phyloP scores from a whole-genome alignment of 2,329 filamentous ascomycete genomes.

The Colletotrichum lindemuthianum region DNA sequence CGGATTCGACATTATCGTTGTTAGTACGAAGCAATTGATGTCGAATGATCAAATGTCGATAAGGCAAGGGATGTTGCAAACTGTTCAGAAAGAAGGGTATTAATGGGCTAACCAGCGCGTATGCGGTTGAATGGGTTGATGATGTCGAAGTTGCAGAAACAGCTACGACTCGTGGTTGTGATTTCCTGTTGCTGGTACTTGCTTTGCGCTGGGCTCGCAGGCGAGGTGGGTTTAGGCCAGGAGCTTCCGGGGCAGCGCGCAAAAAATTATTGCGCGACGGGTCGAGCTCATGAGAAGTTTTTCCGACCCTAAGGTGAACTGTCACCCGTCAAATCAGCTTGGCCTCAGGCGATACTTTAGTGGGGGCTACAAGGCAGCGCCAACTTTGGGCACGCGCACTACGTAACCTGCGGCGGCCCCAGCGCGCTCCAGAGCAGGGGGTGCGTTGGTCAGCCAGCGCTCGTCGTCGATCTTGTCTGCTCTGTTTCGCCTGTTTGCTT shows the following conservation, averaged over 20 bases:
- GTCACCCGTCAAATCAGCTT: constrained; percentile 29
- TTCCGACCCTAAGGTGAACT: constrained; percentile 17
- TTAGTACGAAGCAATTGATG: constrained; percentile 38
- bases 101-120: constrained; percentile 26
- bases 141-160: constrained; percentile 46
- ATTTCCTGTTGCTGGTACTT: constrained; percentile 23
- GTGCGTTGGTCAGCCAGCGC: constrained; percentile 29
- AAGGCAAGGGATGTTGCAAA: constrained; percentile 13
- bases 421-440: constrained; percentile 18
- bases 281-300: constrained; percentile 34
- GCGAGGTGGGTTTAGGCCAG: constrained; percentile 3
- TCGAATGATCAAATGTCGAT: constrained; percentile 25
- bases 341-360: constrained; percentile 32
- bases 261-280: constrained; percentile 38
- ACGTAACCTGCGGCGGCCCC: constrained; percentile 31
- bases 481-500: neutral
- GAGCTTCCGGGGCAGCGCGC: constrained; percentile 29
- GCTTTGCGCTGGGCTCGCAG: constrained; percentile 34
- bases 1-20: constrained; percentile 54
- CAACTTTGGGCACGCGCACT: constrained; percentile 27
- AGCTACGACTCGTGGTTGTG: constrained; percentile 33
- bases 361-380: constrained; percentile 30
- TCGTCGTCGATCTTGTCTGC: neutral
- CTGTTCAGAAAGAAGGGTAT: constrained; percentile 14
- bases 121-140: constrained; percentile 37